phyloP scores from a whole-genome alignment of 2,329 filamentous ascomycete species.

The Venturia effusa region DNA sequence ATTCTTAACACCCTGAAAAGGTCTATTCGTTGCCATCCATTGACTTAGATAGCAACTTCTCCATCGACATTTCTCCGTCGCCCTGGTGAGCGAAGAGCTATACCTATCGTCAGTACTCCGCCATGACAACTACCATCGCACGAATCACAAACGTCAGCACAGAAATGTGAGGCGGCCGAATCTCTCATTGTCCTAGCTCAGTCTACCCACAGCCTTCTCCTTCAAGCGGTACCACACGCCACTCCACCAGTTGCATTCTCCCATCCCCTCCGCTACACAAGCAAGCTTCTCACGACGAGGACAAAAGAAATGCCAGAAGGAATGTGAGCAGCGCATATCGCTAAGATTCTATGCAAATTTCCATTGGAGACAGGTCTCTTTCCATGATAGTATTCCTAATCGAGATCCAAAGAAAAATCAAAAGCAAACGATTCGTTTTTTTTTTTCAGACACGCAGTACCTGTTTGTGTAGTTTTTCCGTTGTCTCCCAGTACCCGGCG shows the following conservation, averaged over 20 bases:
- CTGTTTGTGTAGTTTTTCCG: neutral
- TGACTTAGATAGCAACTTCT: too few species aligned
- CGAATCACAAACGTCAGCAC: neutral
- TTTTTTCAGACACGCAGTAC: conserved; percentile 3
- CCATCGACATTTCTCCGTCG: too few species aligned
- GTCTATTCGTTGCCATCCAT: too few species aligned
- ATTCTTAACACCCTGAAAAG: too few species aligned
- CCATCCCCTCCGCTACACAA: conserved; percentile 4
- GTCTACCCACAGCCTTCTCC: conserved; percentile 5
- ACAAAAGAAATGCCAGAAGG: conserved; percentile 8
- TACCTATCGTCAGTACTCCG: neutral
- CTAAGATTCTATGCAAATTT: conserved; percentile 4
- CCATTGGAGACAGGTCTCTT: neutral
- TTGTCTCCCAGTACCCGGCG: neutral
- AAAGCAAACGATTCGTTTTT: conserved; percentile 4
- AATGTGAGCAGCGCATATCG: conserved; percentile 9
- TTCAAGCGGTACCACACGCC: conserved; percentile 8
- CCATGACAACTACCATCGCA: neutral
- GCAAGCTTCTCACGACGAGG: conserved; percentile 8
- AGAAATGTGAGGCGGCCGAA: conserved; percentile 9
- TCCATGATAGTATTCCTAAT: conserved; percentile 4
- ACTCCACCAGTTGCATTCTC: neutral
- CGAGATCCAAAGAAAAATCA: neutral
- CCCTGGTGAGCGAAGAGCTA: too few species aligned
- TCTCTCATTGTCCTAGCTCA: conserved; percentile 9